A percentile compares a stretch with the other conserved stretches of the same genome.
Conservation (phyloP, 257 asterid species). For the Nyctanthes arbortristis region DNA sequence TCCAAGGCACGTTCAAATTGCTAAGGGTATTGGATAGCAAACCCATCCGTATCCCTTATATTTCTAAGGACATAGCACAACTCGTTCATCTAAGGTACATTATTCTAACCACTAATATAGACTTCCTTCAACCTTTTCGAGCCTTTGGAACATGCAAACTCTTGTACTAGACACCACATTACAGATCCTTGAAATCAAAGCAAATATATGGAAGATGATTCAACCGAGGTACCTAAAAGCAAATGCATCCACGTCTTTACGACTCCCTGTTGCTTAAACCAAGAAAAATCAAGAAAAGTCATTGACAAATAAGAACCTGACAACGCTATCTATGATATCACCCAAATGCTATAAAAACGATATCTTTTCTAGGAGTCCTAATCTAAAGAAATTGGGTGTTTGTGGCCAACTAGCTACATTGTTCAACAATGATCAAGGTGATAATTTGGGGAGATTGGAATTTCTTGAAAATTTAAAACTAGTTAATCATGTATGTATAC, state of each 20-base stretch:
- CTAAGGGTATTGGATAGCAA: constrained; percentile 42
- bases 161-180: constrained; percentile 27
- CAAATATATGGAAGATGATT: constrained; percentile 42
- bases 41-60: constrained; percentile 29
- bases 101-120: constrained; percentile 20
- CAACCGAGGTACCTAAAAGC: constrained; percentile 38
- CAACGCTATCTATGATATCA: constrained; percentile 44
- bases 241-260: constrained; percentile 38
- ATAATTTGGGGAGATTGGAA: constrained; percentile 27
- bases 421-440: constrained; percentile 25
- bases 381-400: constrained; percentile 42
- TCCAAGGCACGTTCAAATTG: constrained; percentile 35
- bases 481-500: too few relatives aligned
- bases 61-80: constrained; percentile 28
- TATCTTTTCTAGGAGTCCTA: constrained; percentile 26
- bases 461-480: constrained; percentile 41
- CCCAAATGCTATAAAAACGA: constrained; percentile 37
- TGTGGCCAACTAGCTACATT: constrained; percentile 36
- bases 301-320: too few relatives aligned
- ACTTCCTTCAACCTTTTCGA: constrained; percentile 31
- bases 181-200: constrained; percentile 25
- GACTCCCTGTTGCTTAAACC: constrained; percentile 8
- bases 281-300: constrained; percentile 11
- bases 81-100: constrained; percentile 42
- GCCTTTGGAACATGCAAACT: constrained; percentile 45